These are phyloP conservation scores for Podospora conica DNA, from an alignment of 495 filamentous ascomycete genomes.

Conservation along the genomic window DNA sequence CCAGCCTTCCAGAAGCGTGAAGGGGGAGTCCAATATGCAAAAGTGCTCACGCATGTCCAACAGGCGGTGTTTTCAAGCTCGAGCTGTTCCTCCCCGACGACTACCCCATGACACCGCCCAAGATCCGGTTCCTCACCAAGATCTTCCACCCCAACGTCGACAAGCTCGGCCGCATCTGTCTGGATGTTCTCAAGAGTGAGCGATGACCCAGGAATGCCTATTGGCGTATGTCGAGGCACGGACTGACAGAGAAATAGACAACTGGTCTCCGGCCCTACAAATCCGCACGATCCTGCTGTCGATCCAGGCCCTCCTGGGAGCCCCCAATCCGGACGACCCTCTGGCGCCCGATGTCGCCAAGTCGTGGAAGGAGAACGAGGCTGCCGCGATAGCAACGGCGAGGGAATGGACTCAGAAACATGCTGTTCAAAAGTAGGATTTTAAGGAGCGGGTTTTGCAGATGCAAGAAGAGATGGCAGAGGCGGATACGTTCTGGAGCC, in stretches of 20 bases:
- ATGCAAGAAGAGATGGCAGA: background rate
- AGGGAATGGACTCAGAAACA: slow-evolving; percentile 11
- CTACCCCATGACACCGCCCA: slow-evolving; percentile 98
- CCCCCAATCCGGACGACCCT: slow-evolving; percentile 72
- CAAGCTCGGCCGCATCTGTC: slow-evolving; percentile 90
- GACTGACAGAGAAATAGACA: slow-evolving; percentile 52
- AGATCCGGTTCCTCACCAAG: slow-evolving; percentile 96
- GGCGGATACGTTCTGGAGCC: too few relatives aligned
- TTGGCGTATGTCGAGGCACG: background rate
- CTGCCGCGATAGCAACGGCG: slow-evolving; percentile 8
- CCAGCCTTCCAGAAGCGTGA: slow-evolving; percentile 22
- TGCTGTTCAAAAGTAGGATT: slow-evolving; percentile 4
- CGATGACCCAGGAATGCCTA: background rate
- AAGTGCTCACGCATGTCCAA: background rate
- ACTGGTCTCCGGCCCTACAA: slow-evolving; percentile 97
- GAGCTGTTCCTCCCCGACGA: slow-evolving; percentile 99
- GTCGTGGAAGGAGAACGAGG: slow-evolving; percentile 9
- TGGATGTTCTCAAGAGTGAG: slow-evolving; percentile 96
- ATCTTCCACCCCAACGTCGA: slow-evolving; percentile 99
- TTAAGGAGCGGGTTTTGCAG: background rate
- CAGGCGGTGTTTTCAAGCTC: slow-evolving; percentile 92
- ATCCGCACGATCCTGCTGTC: slow-evolving; percentile 96
- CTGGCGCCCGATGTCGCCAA: slow-evolving; percentile 18
- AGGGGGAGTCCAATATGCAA: background rate
- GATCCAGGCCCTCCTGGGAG: slow-evolving; percentile 93